These are phyloP conservation scores for Raffaelea ambrosiae DNA, from an alignment of 2,329 filamentous ascomycete genomes.

Conservation along the genomic window DNA sequence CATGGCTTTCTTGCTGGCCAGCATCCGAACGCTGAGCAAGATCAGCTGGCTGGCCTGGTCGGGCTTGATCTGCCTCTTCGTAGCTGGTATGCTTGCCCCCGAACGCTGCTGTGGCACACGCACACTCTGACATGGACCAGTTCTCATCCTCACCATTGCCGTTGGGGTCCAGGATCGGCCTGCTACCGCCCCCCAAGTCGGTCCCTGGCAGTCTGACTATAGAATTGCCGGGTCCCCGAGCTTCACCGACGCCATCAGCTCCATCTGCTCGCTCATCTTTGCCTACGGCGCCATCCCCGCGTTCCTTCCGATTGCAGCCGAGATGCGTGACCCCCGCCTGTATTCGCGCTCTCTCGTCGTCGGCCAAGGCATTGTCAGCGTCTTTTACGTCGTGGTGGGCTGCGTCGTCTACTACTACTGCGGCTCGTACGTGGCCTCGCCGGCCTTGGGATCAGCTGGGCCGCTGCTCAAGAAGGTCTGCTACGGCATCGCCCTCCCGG, in stretches of 20 bases:
- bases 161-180: slow-evolving; percentile 50
- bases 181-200: slow-evolving; percentile 35
- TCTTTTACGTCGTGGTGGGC: slow-evolving; percentile 53
- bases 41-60: slow-evolving; percentile 55
- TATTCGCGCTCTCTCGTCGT: slow-evolving; percentile 1
- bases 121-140: no score
- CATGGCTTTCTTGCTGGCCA: slow-evolving; percentile 38
- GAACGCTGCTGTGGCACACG: no score
- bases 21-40: slow-evolving; percentile 49
- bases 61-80: slow-evolving; percentile 49
- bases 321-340: slow-evolving; percentile 47
- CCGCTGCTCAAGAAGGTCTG: slow-evolving; percentile 50
- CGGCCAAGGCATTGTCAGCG: slow-evolving; percentile 17
- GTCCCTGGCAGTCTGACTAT: slow-evolving; percentile 50
- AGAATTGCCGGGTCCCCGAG: slow-evolving; percentile 44
- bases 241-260: slow-evolving; percentile 50
- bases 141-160: slow-evolving; percentile 43
- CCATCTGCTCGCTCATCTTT: slow-evolving; percentile 49
- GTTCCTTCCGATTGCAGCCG: slow-evolving; percentile 56
- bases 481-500: slow-evolving; percentile 49
- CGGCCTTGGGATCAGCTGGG: slow-evolving; percentile 53
- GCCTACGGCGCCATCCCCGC: slow-evolving; percentile 51
- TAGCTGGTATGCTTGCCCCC: slow-evolving; percentile 24
- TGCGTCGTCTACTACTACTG: slow-evolving; percentile 54
- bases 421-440: slow-evolving; percentile 53